These are phyloP conservation scores for Xylariaceae sp. DNA, from an alignment of 2,329 filamentous ascomycete species.

Conservation along the genomic window DNA sequence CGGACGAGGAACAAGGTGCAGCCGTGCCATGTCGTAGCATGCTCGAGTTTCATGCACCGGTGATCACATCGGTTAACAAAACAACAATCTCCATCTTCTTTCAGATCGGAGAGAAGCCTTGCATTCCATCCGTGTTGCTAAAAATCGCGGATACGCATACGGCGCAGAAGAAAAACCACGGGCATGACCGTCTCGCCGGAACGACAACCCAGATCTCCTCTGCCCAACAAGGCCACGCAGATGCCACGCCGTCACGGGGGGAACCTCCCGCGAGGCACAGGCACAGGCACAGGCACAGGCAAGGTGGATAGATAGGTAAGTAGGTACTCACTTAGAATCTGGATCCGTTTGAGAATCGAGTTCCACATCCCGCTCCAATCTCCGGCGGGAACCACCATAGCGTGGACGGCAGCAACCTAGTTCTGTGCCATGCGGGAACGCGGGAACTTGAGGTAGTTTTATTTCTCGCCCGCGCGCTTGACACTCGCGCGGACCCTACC, in stretches of 20 bases:
- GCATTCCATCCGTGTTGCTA: background rate
- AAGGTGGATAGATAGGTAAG: no score
- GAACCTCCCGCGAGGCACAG: slow-evolving; percentile 10
- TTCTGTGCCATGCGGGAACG: background rate
- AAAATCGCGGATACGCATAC: background rate
- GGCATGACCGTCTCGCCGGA: slow-evolving; percentile 2
- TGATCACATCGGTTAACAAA: background rate
- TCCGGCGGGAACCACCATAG: background rate
- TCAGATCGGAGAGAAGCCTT: background rate
- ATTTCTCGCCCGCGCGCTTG: background rate
- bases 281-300: no score
- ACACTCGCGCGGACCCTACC: background rate
- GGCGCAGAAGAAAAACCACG: background rate
- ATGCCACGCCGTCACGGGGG: slow-evolving; percentile 9
- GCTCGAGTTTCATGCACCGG: background rate
- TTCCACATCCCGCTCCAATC: background rate
- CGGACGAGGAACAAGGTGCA: background rate
- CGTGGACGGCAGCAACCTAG: background rate
- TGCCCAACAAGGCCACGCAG: slow-evolving; percentile 1
- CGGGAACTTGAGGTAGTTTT: background rate
- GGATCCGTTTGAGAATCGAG: background rate
- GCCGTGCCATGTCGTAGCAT: slow-evolving; percentile 1
- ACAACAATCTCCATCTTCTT: background rate
- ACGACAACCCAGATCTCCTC: slow-evolving; percentile 3
- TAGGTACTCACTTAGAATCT: background rate